Evolutionary conservation across 1,284 basidiomycete species (phyloP).

Genomic region (Volvariella surrecta): DNA sequence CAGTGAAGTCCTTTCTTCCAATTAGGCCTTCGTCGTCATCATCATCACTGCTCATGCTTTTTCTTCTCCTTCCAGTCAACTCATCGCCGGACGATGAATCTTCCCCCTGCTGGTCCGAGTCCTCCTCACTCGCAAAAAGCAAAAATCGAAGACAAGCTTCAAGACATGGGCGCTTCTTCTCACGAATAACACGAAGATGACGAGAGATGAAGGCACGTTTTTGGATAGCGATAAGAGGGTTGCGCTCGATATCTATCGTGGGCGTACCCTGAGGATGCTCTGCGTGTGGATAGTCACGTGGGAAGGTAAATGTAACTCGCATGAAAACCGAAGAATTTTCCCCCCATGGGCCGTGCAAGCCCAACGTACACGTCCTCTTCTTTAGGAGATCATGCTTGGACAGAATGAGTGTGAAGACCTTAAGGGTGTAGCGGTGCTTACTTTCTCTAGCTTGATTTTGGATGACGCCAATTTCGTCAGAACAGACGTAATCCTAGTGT

Average conservation of each 20-base stretch:
- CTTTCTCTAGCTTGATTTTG: slow-evolving; percentile 84
- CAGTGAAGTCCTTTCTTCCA: slow-evolving; percentile 37
- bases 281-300: slow-evolving; percentile 70
- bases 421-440: slow-evolving; percentile 18
- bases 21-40: slow-evolving; percentile 15
- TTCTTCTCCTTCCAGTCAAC: slow-evolving; percentile 4
- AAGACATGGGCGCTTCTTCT: slow-evolving; percentile 67
- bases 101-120: slow-evolving; percentile 44
- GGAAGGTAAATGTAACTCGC: slow-evolving; percentile 87
- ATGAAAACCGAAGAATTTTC: slow-evolving; percentile 74
- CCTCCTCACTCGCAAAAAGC: slow-evolving; percentile 53
- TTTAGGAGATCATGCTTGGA: slow-evolving; percentile 73
- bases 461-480: slow-evolving; percentile 60
- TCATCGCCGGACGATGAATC: slow-evolving; percentile 42
- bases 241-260: slow-evolving; percentile 76
- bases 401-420: slow-evolving; percentile 7
- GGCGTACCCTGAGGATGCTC: slow-evolving; percentile 59
- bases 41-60: slow-evolving; percentile 16
- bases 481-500: slow-evolving; percentile 64
- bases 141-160: slow-evolving; percentile 78
- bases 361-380: slow-evolving; percentile 77
- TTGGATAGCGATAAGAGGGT: slow-evolving; percentile 69
- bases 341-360: slow-evolving; percentile 88
- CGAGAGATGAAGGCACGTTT: slow-evolving; percentile 71
- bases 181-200: slow-evolving; percentile 64